Evolutionary conservation across 2,329 filamentous ascomycete genomes (phyloP).

Genomic region (Dactylellina haptotyla): DNA sequence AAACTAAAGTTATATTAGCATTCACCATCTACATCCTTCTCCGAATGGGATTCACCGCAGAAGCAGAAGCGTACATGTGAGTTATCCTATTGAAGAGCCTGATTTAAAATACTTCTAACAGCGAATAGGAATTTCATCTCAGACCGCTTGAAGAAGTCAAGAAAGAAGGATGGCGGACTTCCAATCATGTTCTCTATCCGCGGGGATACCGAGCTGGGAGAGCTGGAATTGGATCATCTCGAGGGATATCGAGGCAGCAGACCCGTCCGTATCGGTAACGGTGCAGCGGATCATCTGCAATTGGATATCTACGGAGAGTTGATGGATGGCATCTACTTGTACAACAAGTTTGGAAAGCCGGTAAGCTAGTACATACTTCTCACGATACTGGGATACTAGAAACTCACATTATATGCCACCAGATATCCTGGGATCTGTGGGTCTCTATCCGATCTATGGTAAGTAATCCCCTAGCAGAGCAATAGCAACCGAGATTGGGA

Average conservation of each 20-base stretch:
- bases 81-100: background rate
- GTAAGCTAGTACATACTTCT: slow-evolving; percentile 60
- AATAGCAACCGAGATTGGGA: background rate
- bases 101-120: background rate
- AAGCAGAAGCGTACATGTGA: slow-evolving; percentile 78
- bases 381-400: background rate
- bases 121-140: slow-evolving; percentile 72
- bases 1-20: slow-evolving; percentile 63
- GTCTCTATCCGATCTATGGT: slow-evolving; percentile 74
- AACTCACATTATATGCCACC: slow-evolving; percentile 28
- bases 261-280: slow-evolving; percentile 80
- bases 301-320: slow-evolving; percentile 83
- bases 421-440: slow-evolving; percentile 77
- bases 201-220: slow-evolving; percentile 68
- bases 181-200: slow-evolving; percentile 86
- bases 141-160: slow-evolving; percentile 73
- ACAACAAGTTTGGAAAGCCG: slow-evolving; percentile 82
- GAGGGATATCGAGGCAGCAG: slow-evolving; percentile 76
- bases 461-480: slow-evolving; percentile 60
- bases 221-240: slow-evolving; percentile 66
- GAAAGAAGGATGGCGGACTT: slow-evolving; percentile 70
- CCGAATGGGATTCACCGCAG: slow-evolving; percentile 77
- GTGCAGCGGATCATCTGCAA: slow-evolving; percentile 78
- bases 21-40: slow-evolving; percentile 68
- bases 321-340: slow-evolving; percentile 80